Evolutionary conservation across 257 asterid genomes (phyloP).

Genomic region (Gentiana macrophylla): DNA sequence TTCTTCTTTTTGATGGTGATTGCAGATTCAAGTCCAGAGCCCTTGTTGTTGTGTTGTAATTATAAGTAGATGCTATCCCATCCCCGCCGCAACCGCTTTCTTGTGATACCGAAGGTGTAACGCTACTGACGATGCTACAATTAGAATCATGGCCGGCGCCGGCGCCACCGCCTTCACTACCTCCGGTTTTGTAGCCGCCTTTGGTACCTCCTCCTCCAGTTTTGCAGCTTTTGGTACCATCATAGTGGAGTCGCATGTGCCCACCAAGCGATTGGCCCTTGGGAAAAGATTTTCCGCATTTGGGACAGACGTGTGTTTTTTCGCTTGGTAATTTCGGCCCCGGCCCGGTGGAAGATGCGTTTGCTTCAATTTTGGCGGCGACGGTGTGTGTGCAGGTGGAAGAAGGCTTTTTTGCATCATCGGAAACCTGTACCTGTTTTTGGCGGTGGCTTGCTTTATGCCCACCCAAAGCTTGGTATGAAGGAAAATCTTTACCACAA

Average conservation of each 20-base stretch:
- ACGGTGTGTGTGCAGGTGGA: conserved; percentile 7
- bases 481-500: conserved; percentile 43
- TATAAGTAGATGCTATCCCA: conserved; percentile 14
- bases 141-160: too few relatives aligned
- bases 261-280: conserved; percentile 96
- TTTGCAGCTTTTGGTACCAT: conserved; percentile 40
- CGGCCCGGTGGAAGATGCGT: conserved; percentile 12
- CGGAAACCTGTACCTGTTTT: conserved; percentile 12
- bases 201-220: background rate
- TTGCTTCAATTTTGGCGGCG: background rate
- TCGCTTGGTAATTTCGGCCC: conserved; percentile 40
- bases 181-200: background rate
- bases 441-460: conserved; percentile 93
- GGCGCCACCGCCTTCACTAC: conserved; percentile 10
- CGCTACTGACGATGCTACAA: too few relatives aligned
- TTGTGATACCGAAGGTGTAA: too few relatives aligned
- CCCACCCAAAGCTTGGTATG: conserved; percentile 90
- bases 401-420: conserved; percentile 22
- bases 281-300: conserved; percentile 56
- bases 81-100: conserved; percentile 17
- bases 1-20: conserved; percentile 35
- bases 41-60: background rate
- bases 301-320: conserved; percentile 55
- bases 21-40: conserved; percentile 37
- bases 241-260: conserved; percentile 89